Conservation (phyloP, 345 rosid species). For the Nephelium lappaceum region DNA sequence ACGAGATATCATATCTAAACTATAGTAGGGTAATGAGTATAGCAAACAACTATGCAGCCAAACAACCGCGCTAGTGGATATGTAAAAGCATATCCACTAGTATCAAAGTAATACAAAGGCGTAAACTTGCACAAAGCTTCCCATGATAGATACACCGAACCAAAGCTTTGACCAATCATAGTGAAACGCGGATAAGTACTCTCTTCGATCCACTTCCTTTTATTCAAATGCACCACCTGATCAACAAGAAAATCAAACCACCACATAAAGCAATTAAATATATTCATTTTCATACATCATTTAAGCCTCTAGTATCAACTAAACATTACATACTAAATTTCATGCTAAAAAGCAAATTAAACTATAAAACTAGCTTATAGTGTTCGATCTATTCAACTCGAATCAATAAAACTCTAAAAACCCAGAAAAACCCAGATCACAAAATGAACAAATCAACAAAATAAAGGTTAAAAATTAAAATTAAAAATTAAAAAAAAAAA, state of each 20-base stretch:
- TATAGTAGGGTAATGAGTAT: constrained; percentile 96
- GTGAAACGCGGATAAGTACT: constrained; percentile 83
- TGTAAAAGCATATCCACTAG: constrained; percentile 91
- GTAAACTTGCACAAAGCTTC: constrained; percentile 85
- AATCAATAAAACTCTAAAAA: background rate
- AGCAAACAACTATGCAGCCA: constrained; percentile 94
- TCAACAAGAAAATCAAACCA: constrained; percentile 2
- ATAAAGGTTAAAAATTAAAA: background rate
- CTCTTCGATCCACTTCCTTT: constrained; percentile 88
- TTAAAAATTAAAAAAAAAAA: background rate
- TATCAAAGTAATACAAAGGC: constrained; percentile 73
- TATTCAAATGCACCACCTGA: constrained; percentile 77
- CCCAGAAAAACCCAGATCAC: background rate
- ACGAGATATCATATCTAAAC: constrained; percentile 89
- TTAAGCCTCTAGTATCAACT: background rate
- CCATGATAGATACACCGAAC: constrained; percentile 85
- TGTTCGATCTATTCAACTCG: background rate
- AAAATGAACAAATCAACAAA: background rate
- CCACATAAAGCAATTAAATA: background rate
- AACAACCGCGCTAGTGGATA: constrained; percentile 90
- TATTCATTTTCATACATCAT: background rate
- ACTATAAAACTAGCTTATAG: background rate
- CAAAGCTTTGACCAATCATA: constrained; percentile 96
- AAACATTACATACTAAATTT: background rate
- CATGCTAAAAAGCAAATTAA: background rate